Conservation (phyloP, 2,329 filamentous ascomycete genomes). For the Sphaceloma murrayae region DNA sequence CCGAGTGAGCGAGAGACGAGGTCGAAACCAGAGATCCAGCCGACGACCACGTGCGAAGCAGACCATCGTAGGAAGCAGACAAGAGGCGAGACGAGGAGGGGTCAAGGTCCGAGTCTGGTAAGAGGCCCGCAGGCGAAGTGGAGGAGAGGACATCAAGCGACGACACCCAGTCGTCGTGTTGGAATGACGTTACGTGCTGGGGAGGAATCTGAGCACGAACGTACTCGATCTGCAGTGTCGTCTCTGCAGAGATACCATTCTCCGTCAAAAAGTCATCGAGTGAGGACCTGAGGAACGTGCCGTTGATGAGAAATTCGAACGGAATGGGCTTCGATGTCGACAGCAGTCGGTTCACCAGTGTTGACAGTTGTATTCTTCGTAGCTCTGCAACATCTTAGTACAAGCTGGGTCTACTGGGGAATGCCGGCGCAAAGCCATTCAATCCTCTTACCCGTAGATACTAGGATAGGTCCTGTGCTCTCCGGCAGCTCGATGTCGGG, state of each 20-base stretch:
- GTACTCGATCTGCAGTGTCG: slow-evolving; percentile 81
- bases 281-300: slow-evolving; percentile 78
- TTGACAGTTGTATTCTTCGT: slow-evolving; percentile 51
- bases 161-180: slow-evolving; percentile 97
- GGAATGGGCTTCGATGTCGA: slow-evolving; percentile 56
- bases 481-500: slow-evolving; percentile 46
- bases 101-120: background rate
- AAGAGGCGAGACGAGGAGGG: slow-evolving; percentile 52
- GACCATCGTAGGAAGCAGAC: slow-evolving; percentile 88
- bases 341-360: slow-evolving; percentile 53
- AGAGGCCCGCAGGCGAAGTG: slow-evolving; percentile 49
- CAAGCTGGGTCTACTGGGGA: background rate
- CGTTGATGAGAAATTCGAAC: slow-evolving; percentile 93
- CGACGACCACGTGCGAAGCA: slow-evolving; percentile 80
- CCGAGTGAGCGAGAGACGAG: slow-evolving; percentile 60
- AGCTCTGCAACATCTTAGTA: slow-evolving; percentile 33
- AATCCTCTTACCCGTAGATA: slow-evolving; percentile 43
- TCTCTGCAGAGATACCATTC: slow-evolving; percentile 82
- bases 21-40: slow-evolving; percentile 77
- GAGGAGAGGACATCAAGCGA: slow-evolving; percentile 70
- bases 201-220: slow-evolving; percentile 85
- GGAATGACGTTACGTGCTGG: slow-evolving; percentile 78
- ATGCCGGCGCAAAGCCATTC: background rate
- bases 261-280: slow-evolving; percentile 82
- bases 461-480: slow-evolving; percentile 47